These are phyloP conservation scores for Debaryomyces sp. DNA, from an alignment of 1,139 yeast genomes.

Conservation along the genomic window DNA sequence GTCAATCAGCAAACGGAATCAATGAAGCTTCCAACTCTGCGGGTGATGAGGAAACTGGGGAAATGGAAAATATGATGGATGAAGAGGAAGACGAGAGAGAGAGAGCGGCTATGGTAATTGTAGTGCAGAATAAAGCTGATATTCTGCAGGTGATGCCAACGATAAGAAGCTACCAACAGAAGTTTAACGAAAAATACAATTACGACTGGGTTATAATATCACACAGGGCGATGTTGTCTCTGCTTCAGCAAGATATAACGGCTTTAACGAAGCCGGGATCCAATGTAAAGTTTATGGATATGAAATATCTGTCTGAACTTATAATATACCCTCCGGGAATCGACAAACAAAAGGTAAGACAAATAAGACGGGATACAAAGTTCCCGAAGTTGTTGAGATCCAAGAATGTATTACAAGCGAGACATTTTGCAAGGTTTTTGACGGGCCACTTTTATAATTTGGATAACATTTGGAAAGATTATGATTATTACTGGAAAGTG, in stretches of 20 bases:
- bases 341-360: constrained; percentile 52
- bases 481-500: constrained; percentile 68
- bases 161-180: constrained; percentile 20
- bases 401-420: constrained; percentile 13
- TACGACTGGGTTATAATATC: constrained; percentile 22
- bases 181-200: constrained; percentile 19
- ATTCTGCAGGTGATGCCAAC: constrained; percentile 13
- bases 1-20: not conserved
- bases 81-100: not conserved
- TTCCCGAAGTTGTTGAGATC: constrained; percentile 25
- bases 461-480: constrained; percentile 34
- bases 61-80: not conserved
- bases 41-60: not conserved
- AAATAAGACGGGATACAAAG: constrained; percentile 41
- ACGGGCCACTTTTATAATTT: constrained; percentile 51
- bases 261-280: constrained; percentile 7
- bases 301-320: constrained; percentile 31
- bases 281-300: constrained; percentile 37
- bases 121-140: constrained; percentile 11
- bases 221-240: constrained; percentile 6
- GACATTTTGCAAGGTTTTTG: constrained; percentile 70
- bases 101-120: constrained; percentile 16
- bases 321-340: constrained; percentile 35
- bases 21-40: not conserved
- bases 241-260: constrained; percentile 7